These are phyloP conservation scores for Cinchona pubescens DNA, from an alignment of 257 asterid genomes.

Conservation along the genomic window DNA sequence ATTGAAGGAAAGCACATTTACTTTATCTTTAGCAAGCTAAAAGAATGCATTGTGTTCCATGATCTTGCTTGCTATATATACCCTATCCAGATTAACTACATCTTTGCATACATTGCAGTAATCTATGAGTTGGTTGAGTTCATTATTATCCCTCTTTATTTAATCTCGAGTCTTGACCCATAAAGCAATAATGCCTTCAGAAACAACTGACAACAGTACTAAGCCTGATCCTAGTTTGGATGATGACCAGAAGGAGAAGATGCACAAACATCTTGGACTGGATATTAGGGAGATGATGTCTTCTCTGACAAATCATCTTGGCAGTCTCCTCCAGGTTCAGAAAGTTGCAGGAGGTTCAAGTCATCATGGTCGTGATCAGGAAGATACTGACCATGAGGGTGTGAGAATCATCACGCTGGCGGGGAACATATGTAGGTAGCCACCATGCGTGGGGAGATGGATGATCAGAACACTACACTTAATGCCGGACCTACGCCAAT, in stretches of 20 bases:
- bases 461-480: slow-evolving; percentile 31
- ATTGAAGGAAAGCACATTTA: neutral
- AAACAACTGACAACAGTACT: slow-evolving; percentile 9
- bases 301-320: slow-evolving; percentile 51
- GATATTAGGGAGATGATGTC: slow-evolving; percentile 64
- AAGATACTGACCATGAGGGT: slow-evolving; percentile 48
- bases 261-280: slow-evolving; percentile 43
- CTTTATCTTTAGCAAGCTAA: neutral
- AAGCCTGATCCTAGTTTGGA: slow-evolving; percentile 28
- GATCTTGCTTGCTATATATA: no score
- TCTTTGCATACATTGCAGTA: neutral
- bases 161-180: neutral
- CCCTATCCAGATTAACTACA: neutral
- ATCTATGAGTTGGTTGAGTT: neutral
- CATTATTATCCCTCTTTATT: neutral
- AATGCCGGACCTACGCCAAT: slow-evolving; percentile 17
- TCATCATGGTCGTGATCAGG: neutral
- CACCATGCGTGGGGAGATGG: slow-evolving; percentile 71
- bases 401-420: slow-evolving; percentile 72
- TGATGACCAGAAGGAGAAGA: slow-evolving; percentile 24
- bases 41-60: no score
- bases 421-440: slow-evolving; percentile 84
- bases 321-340: slow-evolving; percentile 40
- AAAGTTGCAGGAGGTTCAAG: slow-evolving; percentile 37
- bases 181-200: slow-evolving; percentile 35